A percentile compares a stretch with the other conserved stretches of the same genome.
phyloP scores from a whole-genome alignment of 768 basidiomycete genomes.

The Baorangia bicolor region DNA sequence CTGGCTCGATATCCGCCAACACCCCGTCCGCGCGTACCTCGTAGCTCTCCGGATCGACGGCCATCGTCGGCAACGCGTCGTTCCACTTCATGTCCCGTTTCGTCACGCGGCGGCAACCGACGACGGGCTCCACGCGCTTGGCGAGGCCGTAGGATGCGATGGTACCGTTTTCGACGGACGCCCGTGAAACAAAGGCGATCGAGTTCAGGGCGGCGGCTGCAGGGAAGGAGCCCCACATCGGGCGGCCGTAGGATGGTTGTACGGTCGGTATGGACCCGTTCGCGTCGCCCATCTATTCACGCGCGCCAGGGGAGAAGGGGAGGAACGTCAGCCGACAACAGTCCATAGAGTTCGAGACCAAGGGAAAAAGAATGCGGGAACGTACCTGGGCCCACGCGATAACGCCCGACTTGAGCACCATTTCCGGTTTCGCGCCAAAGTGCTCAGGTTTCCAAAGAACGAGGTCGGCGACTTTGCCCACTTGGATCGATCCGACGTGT shows the following conservation, averaged over 20 bases:
- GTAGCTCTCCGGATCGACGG: conserved; percentile 90
- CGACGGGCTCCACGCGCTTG: conserved; percentile 75
- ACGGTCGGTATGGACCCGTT: conserved; percentile 97
- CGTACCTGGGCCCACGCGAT: conserved; percentile 87
- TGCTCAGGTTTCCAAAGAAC: conserved; percentile 95
- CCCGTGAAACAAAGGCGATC: conserved; percentile 79
- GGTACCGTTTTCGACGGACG: conserved; percentile 58
- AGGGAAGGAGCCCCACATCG: conserved; percentile 91
- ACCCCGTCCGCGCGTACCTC: conserved; percentile 80
- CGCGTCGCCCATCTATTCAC: conserved; percentile 81
- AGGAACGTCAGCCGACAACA: background rate
- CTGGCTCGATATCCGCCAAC: conserved; percentile 73
- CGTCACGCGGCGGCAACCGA: conserved; percentile 65
- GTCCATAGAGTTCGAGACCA: background rate
- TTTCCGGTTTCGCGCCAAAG: conserved; percentile 90
- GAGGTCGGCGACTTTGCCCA: conserved; percentile 86
- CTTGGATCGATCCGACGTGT: conserved; percentile 78
- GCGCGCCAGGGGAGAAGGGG: background rate
- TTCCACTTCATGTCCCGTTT: conserved; percentile 98
- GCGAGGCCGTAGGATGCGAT: conserved; percentile 66
- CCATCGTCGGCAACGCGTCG: conserved; percentile 73
- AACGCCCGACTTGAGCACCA: conserved; percentile 93
- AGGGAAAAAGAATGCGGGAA: background rate
- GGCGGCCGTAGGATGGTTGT: conserved; percentile 80
- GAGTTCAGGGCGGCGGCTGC: conserved; percentile 82